Evolutionary conservation across 2,329 filamentous ascomycete species (phyloP), one percentile per base, ranked within the genome.

Genomic region (Fusarium solani-melongenae): DNA sequence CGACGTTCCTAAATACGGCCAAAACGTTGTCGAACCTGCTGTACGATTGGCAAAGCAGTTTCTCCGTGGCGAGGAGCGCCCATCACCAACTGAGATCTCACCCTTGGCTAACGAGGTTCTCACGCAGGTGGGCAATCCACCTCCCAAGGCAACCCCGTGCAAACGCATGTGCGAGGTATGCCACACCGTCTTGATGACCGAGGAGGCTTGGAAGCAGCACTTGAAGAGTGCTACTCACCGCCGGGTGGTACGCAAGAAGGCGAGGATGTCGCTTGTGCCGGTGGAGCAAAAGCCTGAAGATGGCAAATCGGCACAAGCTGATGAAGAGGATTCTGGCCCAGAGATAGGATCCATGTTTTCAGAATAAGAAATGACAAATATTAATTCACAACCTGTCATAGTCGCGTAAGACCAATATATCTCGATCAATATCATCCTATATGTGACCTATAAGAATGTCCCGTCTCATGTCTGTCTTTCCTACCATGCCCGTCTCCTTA

Each of bases 81-180:
- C 90, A 0, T 71, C 78, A 0, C 89, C 92, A 2, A 74, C 75
- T 0, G 83, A 85, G 0, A 34, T 89, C 2, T 90, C 89, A 0
- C 80, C 83, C 1, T 81, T 83, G 6, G 89, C 89, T 14, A 77
- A 80, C 6, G 85, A 86, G 41, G 86, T 92, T 2, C 80, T 98
- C 5, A 90, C 89, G 0, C 78, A 83, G 2, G 82, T 82, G 9
- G 70, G 82, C 11, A 81, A 83, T 44, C 80, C 82, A 22, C 85
- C 89, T n/a, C 86, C 78, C 1, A 79, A 90, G 66, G 84, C 92
- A 12, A 85, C 84, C 5, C 87, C 88, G 0, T 82, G 81, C 34
- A 90, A 91, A 70, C 88, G 88, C 74, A 88, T 87, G 20, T 99
- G 96, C 78, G 91, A 94, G 4, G 74, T 91, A 1, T 99, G 96